phyloP scores from a whole-genome alignment of 208 protist genomes.

The Crithidia thermophila region DNA sequence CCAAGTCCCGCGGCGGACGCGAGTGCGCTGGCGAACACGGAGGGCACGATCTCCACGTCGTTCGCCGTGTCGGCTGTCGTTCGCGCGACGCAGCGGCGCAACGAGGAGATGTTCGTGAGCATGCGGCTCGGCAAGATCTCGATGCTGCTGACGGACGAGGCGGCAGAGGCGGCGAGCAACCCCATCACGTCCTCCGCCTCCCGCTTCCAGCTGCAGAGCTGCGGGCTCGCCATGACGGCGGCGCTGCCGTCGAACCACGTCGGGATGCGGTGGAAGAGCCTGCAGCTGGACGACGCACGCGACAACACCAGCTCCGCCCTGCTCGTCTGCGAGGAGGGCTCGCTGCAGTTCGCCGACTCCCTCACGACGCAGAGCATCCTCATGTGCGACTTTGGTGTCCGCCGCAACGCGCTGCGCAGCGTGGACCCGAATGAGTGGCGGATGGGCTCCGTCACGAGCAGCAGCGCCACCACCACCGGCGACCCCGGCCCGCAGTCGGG shows the following conservation, averaged over 20 bases:
- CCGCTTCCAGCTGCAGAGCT: conserved; percentile 30
- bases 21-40: conserved; percentile 2
- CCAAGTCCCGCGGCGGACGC: neutral
- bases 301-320: conserved; percentile 47
- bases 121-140: conserved; percentile 29
- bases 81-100: conserved; percentile 3
- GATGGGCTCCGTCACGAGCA: conserved; percentile 3
- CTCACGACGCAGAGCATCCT: conserved; percentile 57
- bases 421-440: conserved; percentile 19
- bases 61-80: conserved; percentile 13
- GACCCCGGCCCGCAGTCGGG: neutral
- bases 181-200: conserved; percentile 1
- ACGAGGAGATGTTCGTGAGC: conserved; percentile 19
- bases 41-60: neutral
- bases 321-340: conserved; percentile 60
- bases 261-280: conserved; percentile 48
- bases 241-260: conserved; percentile 35
- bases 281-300: conserved; percentile 66
- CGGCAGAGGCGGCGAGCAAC: conserved; percentile 1
- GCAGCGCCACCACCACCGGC: conserved; percentile 10
- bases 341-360: conserved; percentile 50
- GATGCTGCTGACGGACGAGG: conserved; percentile 27
- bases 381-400: conserved; percentile 53
- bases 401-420: conserved; percentile 28
- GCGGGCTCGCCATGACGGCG: conserved; percentile 20